Percentiles rank a stretch among this genome's conserved stretches.
Conservation (phyloP, 306 rosid genomes). For the Cucurbita moschata region DNA sequence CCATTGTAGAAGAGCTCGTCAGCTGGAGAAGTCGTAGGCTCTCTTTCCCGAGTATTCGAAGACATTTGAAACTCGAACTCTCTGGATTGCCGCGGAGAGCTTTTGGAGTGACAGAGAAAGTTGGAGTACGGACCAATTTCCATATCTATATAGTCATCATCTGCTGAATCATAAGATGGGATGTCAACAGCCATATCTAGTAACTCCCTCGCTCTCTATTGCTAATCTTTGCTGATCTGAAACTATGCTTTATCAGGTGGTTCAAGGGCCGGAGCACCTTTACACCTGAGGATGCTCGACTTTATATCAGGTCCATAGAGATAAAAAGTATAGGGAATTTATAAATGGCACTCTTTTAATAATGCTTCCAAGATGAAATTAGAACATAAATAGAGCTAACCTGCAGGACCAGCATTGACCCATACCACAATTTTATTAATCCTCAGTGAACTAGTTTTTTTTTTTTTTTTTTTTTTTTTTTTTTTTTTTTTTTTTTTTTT, state of each 20-base stretch:
- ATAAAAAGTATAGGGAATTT: slow-evolving; percentile 12
- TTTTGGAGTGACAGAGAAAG: slow-evolving; percentile 30
- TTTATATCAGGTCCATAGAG: slow-evolving; percentile 13
- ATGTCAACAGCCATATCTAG: slow-evolving; percentile 44
- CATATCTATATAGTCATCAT: slow-evolving; percentile 92
- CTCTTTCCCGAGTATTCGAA: slow-evolving; percentile 37
- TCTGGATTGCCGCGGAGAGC: slow-evolving; percentile 36
- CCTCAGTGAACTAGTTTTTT: background rate
- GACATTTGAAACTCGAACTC: slow-evolving; percentile 99
- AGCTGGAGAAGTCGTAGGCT: slow-evolving; percentile 74
- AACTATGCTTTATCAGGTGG: slow-evolving; percentile 20
- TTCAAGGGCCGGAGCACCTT: slow-evolving; percentile 31
- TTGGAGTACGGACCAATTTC: slow-evolving; percentile 56
- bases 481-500: background rate
- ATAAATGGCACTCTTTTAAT: slow-evolving; percentile 13
- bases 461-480: background rate
- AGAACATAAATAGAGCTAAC: slow-evolving; percentile 10
- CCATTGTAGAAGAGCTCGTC: slow-evolving; percentile 99
- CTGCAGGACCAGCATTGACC: slow-evolving; percentile 27
- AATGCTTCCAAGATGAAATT: slow-evolving; percentile 31
- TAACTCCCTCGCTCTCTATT: slow-evolving; percentile 12
- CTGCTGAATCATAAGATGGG: slow-evolving; percentile 33
- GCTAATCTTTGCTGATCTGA: background rate
- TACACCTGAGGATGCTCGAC: slow-evolving; percentile 15
- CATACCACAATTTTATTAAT: slow-evolving; percentile 15